A percentile compares a stretch with the other conserved stretches of the same genome.
Evolutionary conservation across 1,284 basidiomycete genomes (phyloP).

Genomic region (Wolfiporia cocos): DNA sequence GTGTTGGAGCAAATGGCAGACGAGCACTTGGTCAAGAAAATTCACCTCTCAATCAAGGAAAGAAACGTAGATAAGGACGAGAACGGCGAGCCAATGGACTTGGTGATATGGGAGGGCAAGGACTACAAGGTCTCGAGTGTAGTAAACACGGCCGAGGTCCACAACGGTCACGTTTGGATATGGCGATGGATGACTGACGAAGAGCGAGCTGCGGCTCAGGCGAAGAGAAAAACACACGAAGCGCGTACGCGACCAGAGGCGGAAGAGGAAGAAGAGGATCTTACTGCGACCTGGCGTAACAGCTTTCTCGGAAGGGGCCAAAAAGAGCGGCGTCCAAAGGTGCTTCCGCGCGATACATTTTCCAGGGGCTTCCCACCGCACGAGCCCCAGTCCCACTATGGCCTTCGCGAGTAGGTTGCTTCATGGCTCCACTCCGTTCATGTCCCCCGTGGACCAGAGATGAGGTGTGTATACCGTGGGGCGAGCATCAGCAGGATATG

Average conservation of each 20-base stretch:
- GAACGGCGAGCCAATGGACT: neutral
- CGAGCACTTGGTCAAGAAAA: constrained; percentile 5
- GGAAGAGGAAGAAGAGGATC: constrained; percentile 3
- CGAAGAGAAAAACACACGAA: neutral
- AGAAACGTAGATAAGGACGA: neutral
- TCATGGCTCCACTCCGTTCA: too few relatives aligned
- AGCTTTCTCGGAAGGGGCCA: too few relatives aligned
- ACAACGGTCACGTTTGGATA: neutral
- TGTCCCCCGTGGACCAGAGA: too few relatives aligned
- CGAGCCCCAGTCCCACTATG: too few relatives aligned
- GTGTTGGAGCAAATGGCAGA: constrained; percentile 13
- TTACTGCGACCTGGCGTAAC: too few relatives aligned
- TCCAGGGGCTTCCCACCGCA: too few relatives aligned
- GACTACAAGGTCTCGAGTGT: neutral
- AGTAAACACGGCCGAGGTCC: neutral
- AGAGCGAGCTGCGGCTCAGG: neutral
- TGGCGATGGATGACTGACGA: constrained; percentile 1
- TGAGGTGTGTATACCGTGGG: too few relatives aligned
- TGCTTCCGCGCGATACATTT: too few relatives aligned
- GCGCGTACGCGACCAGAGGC: neutral
- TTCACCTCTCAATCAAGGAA: neutral
- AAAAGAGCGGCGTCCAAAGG: too few relatives aligned
- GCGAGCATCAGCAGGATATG: too few relatives aligned
- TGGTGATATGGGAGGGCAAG: neutral
- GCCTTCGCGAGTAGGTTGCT: too few relatives aligned